Evolutionary conservation across 352 stramenopile species (phyloP).

Genomic region (Hyphochytrium catenoides): DNA sequence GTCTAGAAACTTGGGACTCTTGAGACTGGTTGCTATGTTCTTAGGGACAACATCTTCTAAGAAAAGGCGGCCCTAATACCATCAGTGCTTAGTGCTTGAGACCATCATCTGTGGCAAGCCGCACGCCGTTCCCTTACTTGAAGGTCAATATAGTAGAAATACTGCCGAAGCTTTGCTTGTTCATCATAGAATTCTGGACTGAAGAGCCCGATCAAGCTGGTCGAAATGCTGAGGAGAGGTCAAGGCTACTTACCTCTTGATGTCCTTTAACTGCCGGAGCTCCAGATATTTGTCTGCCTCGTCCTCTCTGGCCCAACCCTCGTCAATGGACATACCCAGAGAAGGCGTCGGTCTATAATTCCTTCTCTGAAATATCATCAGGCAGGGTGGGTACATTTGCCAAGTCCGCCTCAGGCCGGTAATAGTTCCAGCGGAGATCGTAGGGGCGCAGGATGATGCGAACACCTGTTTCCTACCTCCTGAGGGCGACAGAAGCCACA

Average conservation of each 20-base stretch:
- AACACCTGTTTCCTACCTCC: too few species aligned
- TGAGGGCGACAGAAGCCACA: too few species aligned
- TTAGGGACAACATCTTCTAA: conserved; percentile 47
- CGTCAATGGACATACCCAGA: too few species aligned
- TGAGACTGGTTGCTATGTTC: conserved; percentile 54
- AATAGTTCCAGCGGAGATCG: too few species aligned
- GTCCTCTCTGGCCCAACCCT: too few species aligned
- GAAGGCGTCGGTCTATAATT: too few species aligned
- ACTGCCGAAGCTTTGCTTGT: conserved; percentile 25
- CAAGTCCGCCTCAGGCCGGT: too few species aligned
- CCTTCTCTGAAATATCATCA: too few species aligned
- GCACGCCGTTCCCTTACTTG: conserved; percentile 15
- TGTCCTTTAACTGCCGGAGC: conserved; percentile 38
- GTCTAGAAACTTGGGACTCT: conserved; percentile 43
- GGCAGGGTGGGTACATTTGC: too few species aligned
- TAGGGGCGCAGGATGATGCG: too few species aligned
- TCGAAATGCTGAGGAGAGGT: too few species aligned
- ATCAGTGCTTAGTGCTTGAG: neutral
- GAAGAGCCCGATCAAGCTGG: too few species aligned
- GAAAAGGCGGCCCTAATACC: conserved; percentile 28
- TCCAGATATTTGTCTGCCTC: conserved; percentile 44
- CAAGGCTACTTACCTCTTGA: conserved; percentile 26
- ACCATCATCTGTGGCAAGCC: neutral
- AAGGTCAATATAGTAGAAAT: conserved; percentile 60
- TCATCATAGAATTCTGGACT: conserved; percentile 45